Evolutionary conservation across 2,329 filamentous ascomycete genomes (phyloP), one percentile per base, ranked within the genome.

Genomic region (Saccharata proteae): DNA sequence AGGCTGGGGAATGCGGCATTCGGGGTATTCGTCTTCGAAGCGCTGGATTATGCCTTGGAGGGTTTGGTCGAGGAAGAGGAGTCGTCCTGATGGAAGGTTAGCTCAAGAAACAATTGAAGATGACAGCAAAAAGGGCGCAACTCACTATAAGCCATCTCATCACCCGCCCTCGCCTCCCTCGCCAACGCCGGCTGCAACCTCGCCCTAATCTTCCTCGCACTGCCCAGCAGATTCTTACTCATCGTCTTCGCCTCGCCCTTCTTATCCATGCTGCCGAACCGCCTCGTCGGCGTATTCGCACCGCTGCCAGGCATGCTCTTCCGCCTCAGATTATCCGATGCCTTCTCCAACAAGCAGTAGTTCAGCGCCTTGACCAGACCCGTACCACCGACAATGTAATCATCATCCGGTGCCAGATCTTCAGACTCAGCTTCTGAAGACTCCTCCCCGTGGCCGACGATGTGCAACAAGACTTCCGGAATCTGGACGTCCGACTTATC

Each of bases 11-110:
- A 73, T 63, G 20, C 83, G 75, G 1, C 82, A 92, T 49, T 96
- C 88, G 0, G 90, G 90, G 46, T 85, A 96, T 55, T 96, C 88
- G 51, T 93, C 81, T 54, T 96, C 90, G 51, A 96, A 98, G 16
- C 90, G 80, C 51, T 83, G 77, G 48, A 96, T 96, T 60, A 96
- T 94, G 42, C 80, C 78, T 46, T 85, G 71, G 7, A 98, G 67
- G 0, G 90, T 96, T 38, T 80, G 67, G 46, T 94, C 85, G 17
- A 98, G 71, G 69, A 93, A 93, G 25, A 79, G 65, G 13, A 96
- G 70, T 29, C 80, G 79, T 20, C 74, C 77, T 81, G 38, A 12
- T 9, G 7, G 5, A 13, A 16, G 26, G 38, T 53, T 45, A 54
- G 42, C 29, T 19, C 11, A 27, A 32, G 18, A 26, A 33, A 14